These are phyloP conservation scores for Fusarium cyanostomum DNA, from an alignment of 2,329 filamentous ascomycete genomes.

Conservation along the genomic window DNA sequence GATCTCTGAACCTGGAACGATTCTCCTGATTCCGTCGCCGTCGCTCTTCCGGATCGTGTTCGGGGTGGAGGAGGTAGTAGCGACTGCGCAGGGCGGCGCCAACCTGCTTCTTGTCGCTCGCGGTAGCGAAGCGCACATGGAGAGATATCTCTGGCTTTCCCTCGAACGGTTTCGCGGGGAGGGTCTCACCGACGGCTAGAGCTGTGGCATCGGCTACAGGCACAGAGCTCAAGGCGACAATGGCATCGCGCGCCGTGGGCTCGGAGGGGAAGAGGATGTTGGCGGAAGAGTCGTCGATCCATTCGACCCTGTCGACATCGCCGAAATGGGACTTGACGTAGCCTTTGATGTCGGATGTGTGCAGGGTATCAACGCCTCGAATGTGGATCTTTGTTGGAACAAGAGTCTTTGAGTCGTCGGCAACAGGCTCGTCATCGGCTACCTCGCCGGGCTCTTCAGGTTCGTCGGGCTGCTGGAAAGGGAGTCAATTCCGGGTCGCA, in stretches of 20 bases:
- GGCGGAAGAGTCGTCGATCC: conserved; percentile 93
- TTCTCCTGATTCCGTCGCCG: conserved; percentile 65
- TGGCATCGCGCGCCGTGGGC: conserved; percentile 61
- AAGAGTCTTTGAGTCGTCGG: conserved; percentile 42
- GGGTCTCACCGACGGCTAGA: conserved; percentile 68
- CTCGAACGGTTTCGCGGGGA: conserved; percentile 75
- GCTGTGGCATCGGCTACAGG: conserved; percentile 63
- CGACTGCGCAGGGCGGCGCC: conserved; percentile 84
- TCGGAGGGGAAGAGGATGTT: conserved; percentile 80
- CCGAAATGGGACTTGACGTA: conserved; percentile 77
- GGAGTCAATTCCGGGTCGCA: conserved; percentile 25
- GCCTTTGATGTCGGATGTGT: conserved; percentile 79
- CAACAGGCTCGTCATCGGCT: conserved; percentile 47
- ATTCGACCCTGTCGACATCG: conserved; percentile 75
- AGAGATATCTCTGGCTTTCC: conserved; percentile 75
- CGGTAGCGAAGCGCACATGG: conserved; percentile 77
- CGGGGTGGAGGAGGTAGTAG: conserved; percentile 92
- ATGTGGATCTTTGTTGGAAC: conserved; percentile 77
- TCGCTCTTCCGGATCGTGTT: conserved; percentile 83
- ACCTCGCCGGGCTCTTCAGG: conserved; percentile 52
- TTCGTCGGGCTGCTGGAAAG: conserved; percentile 48
- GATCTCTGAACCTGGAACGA: conserved; percentile 71
- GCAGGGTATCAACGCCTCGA: conserved; percentile 82
- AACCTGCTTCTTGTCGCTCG: conserved; percentile 79
- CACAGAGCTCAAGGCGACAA: conserved; percentile 62